Conservation (phyloP, 106 monocot species). For the Vanilla planifolia region DNA sequence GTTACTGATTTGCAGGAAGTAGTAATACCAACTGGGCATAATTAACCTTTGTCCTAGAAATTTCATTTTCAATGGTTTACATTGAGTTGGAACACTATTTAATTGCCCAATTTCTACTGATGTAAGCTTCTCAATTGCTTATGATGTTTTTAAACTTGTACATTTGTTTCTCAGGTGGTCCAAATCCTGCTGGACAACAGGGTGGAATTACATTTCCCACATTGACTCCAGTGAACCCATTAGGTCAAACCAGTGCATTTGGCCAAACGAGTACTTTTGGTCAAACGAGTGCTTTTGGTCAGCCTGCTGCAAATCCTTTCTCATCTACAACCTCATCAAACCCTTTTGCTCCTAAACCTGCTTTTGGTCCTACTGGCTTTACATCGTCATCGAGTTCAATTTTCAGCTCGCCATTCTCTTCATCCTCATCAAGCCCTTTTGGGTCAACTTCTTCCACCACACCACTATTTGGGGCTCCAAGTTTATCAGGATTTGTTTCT, state of each 20-base stretch:
- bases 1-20: too few relatives aligned
- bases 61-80: too few relatives aligned
- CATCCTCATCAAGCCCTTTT: slow-evolving; percentile 69
- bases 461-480: slow-evolving; percentile 47
- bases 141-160: slow-evolving; percentile 4
- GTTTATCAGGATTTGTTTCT: slow-evolving; percentile 38
- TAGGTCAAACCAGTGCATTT: slow-evolving; percentile 64
- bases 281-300: slow-evolving; percentile 60
- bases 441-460: slow-evolving; percentile 47
- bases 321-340: slow-evolving; percentile 37
- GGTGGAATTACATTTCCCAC: slow-evolving; percentile 34
- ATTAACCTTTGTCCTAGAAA: too few relatives aligned
- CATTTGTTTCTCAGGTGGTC: slow-evolving; percentile 44
- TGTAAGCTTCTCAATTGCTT: neutral
- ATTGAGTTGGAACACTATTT: too few relatives aligned
- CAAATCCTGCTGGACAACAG: slow-evolving; percentile 52
- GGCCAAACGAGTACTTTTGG: slow-evolving; percentile 74
- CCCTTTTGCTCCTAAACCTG: slow-evolving; percentile 59
- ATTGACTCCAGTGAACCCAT: slow-evolving; percentile 48
- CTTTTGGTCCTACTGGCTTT: slow-evolving; percentile 68
- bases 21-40: too few relatives aligned
- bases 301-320: slow-evolving; percentile 59
- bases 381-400: slow-evolving; percentile 48
- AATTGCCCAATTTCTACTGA: neutral
- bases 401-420: slow-evolving; percentile 52